Evolutionary conservation across 495 filamentous ascomycete genomes (phyloP), one percentile per base, ranked within the genome.

Genomic region (Paragyromitra xinjiangensis): DNA sequence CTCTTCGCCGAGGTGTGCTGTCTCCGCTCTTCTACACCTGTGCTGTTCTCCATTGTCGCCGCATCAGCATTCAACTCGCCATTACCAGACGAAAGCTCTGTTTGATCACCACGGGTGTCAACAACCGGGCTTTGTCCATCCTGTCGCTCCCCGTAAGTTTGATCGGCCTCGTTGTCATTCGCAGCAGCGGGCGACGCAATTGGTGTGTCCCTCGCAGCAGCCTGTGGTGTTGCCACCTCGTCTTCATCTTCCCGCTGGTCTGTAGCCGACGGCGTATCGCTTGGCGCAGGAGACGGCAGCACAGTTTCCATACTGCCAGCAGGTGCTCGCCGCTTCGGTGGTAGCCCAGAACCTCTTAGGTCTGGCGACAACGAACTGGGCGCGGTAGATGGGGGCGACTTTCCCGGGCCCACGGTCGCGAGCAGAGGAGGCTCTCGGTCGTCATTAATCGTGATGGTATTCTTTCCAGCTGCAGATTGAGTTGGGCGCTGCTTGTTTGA

Each of bases 211-310:
- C 65, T 71, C 44, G 70, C 70, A 9, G 70, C 63, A 7, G 14
- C 51, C 42, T 61, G 53, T 66, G 45, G 22, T n/a, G 63, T 55
- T 64, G 51, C 61, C 67, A 59, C 63, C 14, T 55, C 68, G 45
- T 78, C 66, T 22, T 79, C 77, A 19, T 77, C 44, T 39, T 78
- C 75, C 67, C 75, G 59, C 42, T 24, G 64, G 58, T 79, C 77
- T 55, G 75, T 24, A 78, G 69, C 53, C 39, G 77, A 79, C 26
- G 74, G 78, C 19, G 70, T 80, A 65, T 80, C 78, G 37, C 78
- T 80, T 59, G 78, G 78, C 34, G 78, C 65, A 22, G 78, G 78
- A 6, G 78, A 80, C 26, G 78, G 78, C 40, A 80, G 22, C 39
- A 80, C 78, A 45, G 66, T 55, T 44, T 79, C 77, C 59, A 70